Evolutionary conservation across 1,139 yeast genomes (phyloP), one percentile per base, ranked within the genome.

Genomic region (Hansenula anomala): DNA sequence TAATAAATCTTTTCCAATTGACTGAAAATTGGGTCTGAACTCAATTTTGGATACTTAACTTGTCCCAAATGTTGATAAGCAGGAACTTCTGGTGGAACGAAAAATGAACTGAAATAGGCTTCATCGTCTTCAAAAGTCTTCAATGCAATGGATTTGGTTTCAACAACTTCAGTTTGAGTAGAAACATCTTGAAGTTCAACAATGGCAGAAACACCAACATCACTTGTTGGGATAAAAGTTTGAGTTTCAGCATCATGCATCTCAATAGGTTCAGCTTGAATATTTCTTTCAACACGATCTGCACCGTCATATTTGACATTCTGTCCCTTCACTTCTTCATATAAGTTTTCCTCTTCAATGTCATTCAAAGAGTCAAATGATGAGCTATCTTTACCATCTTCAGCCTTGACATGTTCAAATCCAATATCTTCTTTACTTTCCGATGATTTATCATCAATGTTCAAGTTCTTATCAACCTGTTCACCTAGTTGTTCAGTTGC

Each of bases 51-150:
- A 41, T 64, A 63, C 9, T 46, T 43, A 5, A 62, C 55, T 1
- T 50, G 43, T 6, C 51, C 51, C n/a, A 60, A 43, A 2, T 56
- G 49, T 13, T 54, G 38, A 34, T 63, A 47, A 6, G 42, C 32
- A 9, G 64, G 61, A 27, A 59, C 50, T 1, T 43, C 14, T 14
- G 36, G 34, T 4, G 69, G 66, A 3, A 53, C 28, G 13, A 42
- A 41, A 14, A 42, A 42, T 16, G 54, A 43, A 15, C 64, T 61
- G 10, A 60, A 41, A 36, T 66, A 61, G 8, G 48, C 41, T 36
- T 69, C 71, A 40, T 69, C 74, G 34, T 59, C 51, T 40, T 64
- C 68, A 51, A 69, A 67, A 0, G 67, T 42, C 32, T 60, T 51
- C 1, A 54, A 30, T 2, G 48, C 42, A 15, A 58, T 47, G 17